Evolutionary conservation across 2,329 filamentous ascomycete genomes (phyloP).

Genomic region (Waltergamsia citrina): DNA sequence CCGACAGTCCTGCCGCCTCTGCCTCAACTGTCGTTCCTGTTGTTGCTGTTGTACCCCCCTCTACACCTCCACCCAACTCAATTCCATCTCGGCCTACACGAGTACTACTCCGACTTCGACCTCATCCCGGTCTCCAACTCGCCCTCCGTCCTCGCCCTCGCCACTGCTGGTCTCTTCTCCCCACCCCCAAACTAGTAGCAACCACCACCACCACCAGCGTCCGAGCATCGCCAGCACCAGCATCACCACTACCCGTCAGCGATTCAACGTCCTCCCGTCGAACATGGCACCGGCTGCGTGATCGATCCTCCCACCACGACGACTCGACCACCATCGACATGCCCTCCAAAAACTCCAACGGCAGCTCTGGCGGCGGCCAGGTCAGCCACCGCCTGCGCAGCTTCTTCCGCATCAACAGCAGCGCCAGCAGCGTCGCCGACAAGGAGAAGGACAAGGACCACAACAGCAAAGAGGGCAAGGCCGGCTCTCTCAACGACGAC

Average conservation of each 20-base stretch:
- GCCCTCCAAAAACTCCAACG: conserved; percentile 21
- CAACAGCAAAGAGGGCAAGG: not conserved
- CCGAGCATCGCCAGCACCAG: conserved; percentile 1
- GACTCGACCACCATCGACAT: conserved; percentile 4
- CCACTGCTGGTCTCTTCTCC: not conserved
- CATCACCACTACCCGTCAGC: conserved; percentile 3
- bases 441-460: conserved; percentile 25
- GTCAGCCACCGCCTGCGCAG: conserved; percentile 62
- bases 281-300: conserved; percentile 29
- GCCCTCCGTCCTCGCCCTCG: not conserved
- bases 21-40: not conserved
- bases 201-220: not conserved
- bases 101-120: not conserved
- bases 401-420: conserved; percentile 60
- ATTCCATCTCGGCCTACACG: not conserved
- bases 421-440: conserved; percentile 23
- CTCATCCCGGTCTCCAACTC: not conserved
- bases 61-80: not conserved
- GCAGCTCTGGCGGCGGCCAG: conserved; percentile 40
- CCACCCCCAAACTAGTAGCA: not conserved
- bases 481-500: not conserved
- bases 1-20: not conserved
- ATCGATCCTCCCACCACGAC: conserved; percentile 11
- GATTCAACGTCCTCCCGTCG: conserved; percentile 9
- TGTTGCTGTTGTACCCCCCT: not conserved